phyloP scores from a whole-genome alignment of 2,329 filamentous ascomycete species.

The Arthrobotrys conoides region DNA sequence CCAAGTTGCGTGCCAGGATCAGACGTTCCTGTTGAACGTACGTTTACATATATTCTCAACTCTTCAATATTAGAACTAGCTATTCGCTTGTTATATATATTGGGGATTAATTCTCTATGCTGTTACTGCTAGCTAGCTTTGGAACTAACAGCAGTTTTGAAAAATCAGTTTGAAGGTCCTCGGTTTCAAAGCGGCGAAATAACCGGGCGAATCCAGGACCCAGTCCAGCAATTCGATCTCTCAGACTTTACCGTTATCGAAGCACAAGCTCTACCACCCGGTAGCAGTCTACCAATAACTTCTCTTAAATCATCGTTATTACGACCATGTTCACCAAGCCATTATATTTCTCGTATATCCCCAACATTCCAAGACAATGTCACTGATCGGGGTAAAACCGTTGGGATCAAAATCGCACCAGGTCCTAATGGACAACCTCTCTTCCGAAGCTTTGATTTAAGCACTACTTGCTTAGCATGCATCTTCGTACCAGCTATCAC shows the following conservation, averaged over 20 bases:
- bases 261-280: not conserved
- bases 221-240: slow-evolving; percentile 30
- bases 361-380: slow-evolving; percentile 1
- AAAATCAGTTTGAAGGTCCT: slow-evolving; percentile 27
- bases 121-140: too few relatives aligned
- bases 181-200: slow-evolving; percentile 12
- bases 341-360: slow-evolving; percentile 27
- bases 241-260: slow-evolving; percentile 35
- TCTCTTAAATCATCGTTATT: slow-evolving; percentile 19
- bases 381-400: not conserved
- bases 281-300: not conserved
- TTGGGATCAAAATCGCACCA: slow-evolving; percentile 28
- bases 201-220: slow-evolving; percentile 22
- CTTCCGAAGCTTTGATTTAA: slow-evolving; percentile 36
- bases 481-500: slow-evolving; percentile 34
- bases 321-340: slow-evolving; percentile 28
- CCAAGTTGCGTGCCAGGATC: not conserved
- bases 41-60: too few relatives aligned
- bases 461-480: slow-evolving; percentile 11
- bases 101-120: too few relatives aligned
- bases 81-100: too few relatives aligned
- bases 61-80: too few relatives aligned
- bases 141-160: too few relatives aligned
- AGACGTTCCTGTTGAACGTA: not conserved
- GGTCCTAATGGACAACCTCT: slow-evolving; percentile 4